A percentile compares a stretch with the other conserved stretches of the same genome.
Conservation (phyloP, 805 yeast genomes). For the Candida pseudoglaebosa region DNA sequence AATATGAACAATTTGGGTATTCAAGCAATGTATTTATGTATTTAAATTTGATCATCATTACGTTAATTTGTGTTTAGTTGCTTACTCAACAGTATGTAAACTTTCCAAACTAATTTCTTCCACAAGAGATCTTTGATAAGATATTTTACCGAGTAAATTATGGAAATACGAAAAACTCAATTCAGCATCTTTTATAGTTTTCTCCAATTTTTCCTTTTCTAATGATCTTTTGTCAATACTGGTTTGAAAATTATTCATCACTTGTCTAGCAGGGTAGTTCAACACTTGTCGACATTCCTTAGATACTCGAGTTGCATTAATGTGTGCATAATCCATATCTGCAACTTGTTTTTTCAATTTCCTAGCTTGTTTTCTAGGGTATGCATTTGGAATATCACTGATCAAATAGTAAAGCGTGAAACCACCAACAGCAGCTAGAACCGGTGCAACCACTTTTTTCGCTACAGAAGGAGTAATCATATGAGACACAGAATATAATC, state of each 20-base stretch:
- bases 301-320: constrained; percentile 73
- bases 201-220: constrained; percentile 54
- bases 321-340: constrained; percentile 71
- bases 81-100: constrained; percentile 37
- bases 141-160: constrained; percentile 42
- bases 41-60: not conserved
- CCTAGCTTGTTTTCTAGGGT: constrained; percentile 75
- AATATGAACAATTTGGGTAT: constrained; percentile 1
- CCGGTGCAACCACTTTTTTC: constrained; percentile 51
- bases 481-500: constrained; percentile 29
- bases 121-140: constrained; percentile 39
- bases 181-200: constrained; percentile 52
- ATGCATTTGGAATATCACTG: constrained; percentile 82
- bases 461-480: constrained; percentile 36
- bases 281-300: constrained; percentile 81
- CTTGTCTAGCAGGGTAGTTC: constrained; percentile 77
- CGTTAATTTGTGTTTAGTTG: not conserved
- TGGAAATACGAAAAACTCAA: constrained; percentile 53
- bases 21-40: not conserved
- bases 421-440: constrained; percentile 46
- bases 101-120: constrained; percentile 43
- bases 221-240: constrained; percentile 57
- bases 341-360: constrained; percentile 63
- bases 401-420: constrained; percentile 60
- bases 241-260: constrained; percentile 64